Conservation (phyloP, 306 rosid species). For the Alnus rubra region DNA sequence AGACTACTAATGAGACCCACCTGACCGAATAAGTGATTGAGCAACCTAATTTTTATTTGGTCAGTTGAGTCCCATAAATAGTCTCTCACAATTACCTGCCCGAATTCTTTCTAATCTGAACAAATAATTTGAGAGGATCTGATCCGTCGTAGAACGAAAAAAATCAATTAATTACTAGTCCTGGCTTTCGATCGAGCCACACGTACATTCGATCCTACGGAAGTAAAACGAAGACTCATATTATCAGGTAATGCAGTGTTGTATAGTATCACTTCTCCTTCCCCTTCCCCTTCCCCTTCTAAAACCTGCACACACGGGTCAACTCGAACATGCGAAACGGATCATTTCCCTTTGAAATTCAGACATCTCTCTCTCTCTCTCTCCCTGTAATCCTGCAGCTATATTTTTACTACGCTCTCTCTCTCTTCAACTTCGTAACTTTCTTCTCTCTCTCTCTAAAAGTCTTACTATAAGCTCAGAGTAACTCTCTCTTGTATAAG, state of each 20-base stretch:
- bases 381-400: neutral
- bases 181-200: no score
- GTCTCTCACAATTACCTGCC: no score
- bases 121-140: no score
- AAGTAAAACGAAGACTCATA: neutral
- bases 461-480: neutral
- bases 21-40: no score
- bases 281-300: neutral
- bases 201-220: no score
- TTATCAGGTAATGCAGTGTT: neutral
- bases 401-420: neutral
- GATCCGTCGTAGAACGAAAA: no score
- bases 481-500: neutral
- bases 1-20: no score
- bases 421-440: neutral
- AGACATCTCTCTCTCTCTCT: neutral
- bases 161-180: no score
- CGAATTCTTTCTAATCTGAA: no score
- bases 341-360: neutral
- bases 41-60: no score
- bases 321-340: neutral
- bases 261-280: neutral
- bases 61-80: no score
- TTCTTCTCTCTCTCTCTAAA: neutral
- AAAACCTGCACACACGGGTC: neutral